Conservation (phyloP, 2,329 filamentous ascomycete species). For the Colletotrichum truncatum region DNA sequence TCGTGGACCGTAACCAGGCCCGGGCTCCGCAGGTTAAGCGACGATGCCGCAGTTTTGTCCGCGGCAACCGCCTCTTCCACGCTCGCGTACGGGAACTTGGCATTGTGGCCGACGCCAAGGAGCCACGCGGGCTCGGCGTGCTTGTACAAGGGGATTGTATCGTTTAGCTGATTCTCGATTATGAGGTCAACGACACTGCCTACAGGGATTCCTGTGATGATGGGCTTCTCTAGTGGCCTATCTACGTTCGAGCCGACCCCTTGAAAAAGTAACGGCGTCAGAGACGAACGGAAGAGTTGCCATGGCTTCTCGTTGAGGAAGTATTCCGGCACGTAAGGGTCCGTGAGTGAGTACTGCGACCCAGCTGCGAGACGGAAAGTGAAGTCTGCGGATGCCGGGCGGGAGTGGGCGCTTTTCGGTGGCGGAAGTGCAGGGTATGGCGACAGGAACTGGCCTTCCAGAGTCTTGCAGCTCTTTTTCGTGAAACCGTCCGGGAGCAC, state of each 20-base stretch:
- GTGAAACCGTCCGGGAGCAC: conserved; percentile 29
- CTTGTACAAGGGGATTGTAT: conserved; percentile 33
- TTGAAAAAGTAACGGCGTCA: conserved; percentile 32
- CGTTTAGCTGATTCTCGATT: conserved; percentile 19
- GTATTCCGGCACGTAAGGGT: conserved; percentile 1
- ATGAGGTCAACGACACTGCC: conserved; percentile 31
- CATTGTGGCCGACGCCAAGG: conserved; percentile 17
- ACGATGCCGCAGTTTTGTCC: not conserved
- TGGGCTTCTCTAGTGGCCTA: not conserved
- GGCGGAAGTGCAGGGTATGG: conserved; percentile 25
- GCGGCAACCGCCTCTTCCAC: conserved; percentile 2
- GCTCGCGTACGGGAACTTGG: conserved; percentile 9
- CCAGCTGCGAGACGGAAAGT: conserved; percentile 15
- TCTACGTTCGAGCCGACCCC: not conserved
- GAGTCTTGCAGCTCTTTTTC: conserved; percentile 19
- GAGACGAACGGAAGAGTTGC: conserved; percentile 24
- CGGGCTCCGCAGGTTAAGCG: not conserved
- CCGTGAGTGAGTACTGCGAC: conserved; percentile 7
- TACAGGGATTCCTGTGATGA: conserved; percentile 1
- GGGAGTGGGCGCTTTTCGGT: conserved; percentile 20
- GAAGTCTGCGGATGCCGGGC: conserved; percentile 22
- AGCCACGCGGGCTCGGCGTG: conserved; percentile 34
- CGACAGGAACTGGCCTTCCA: conserved; percentile 11
- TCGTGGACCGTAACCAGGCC: conserved; percentile 11
- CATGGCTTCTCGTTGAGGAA: conserved; percentile 28